A percentile compares a stretch with the other conserved stretches of the same genome.
Conservation (phyloP, 163 green algal genomes). For the Chlamydomonas reinhardtii region DNA sequence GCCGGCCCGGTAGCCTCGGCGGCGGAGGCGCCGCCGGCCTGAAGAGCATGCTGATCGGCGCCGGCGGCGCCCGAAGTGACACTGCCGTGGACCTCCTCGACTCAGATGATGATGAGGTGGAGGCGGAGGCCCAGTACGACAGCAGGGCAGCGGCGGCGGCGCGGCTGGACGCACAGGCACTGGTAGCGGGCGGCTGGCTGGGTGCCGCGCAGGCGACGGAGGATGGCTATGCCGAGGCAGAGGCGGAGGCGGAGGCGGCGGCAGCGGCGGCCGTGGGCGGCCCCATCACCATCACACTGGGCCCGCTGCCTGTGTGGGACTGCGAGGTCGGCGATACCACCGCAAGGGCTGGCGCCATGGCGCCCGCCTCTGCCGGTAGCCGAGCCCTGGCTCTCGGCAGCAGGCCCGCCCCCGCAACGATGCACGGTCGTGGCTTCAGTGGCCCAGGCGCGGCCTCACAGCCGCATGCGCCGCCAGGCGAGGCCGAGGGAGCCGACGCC, state of each 20-base stretch:
- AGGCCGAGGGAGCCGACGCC: too few relatives aligned
- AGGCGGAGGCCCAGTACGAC: neutral
- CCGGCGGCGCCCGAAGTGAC: too few relatives aligned
- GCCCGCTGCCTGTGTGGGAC: neutral
- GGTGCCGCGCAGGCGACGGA: neutral
- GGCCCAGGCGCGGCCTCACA: too few relatives aligned
- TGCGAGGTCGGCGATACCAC: neutral
- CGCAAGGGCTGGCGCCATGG: too few relatives aligned
- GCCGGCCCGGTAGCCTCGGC: neutral
- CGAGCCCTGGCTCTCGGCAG: too few relatives aligned
- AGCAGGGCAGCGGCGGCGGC: neutral
- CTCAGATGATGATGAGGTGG: neutral
- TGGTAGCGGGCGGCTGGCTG: neutral
- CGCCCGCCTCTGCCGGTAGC: too few relatives aligned
- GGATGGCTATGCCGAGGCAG: neutral
- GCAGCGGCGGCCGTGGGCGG: neutral
- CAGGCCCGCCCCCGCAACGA: too few relatives aligned
- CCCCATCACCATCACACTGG: neutral
- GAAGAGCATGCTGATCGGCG: too few relatives aligned
- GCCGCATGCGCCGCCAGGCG: too few relatives aligned
- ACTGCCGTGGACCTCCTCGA: neutral
- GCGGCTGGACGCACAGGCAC: neutral
- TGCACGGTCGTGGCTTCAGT: too few relatives aligned
- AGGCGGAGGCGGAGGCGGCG: neutral
- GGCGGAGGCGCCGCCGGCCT: neutral